Percentiles rank a stretch among this genome's conserved stretches.
phyloP scores from a whole-genome alignment of 169 alveolate genomes.

The Pseudocohnilembus persalinus region DNA sequence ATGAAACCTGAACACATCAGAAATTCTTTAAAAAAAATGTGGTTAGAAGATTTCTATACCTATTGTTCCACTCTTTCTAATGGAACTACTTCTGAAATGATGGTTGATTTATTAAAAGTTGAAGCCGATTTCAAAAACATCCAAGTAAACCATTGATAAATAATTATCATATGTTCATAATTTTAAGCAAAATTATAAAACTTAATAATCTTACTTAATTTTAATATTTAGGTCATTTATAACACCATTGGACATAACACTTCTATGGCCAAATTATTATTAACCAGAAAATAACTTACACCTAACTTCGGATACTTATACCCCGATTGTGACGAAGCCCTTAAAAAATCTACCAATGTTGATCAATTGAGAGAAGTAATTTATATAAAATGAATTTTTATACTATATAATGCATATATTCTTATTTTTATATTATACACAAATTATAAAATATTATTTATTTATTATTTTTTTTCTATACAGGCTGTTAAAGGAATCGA shows the following conservation, averaged over 20 bases:
- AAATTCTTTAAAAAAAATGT: constrained; percentile 83
- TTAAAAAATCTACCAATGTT: constrained; percentile 62
- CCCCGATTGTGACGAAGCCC: constrained; percentile 71
- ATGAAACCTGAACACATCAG: constrained; percentile 84
- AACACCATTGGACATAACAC: constrained; percentile 64
- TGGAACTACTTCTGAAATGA: constrained; percentile 57
- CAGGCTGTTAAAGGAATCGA: constrained; percentile 68
- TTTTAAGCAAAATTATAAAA: too few relatives aligned
- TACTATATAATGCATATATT: too few relatives aligned
- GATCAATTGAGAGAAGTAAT: constrained; percentile 62
- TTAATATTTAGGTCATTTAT: constrained; percentile 54
- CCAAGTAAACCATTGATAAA: constrained; percentile 21
- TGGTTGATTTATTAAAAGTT: constrained; percentile 77
- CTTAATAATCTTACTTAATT: too few relatives aligned
- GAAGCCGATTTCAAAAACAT: constrained; percentile 86
- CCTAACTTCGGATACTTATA: constrained; percentile 75
- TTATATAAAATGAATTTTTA: too few relatives aligned
- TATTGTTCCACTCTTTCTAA: constrained; percentile 55
- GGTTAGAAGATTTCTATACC: constrained; percentile 82
- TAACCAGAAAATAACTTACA: constrained; percentile 46
- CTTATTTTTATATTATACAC: too few relatives aligned
- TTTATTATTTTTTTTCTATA: too few relatives aligned
- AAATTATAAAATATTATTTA: too few relatives aligned
- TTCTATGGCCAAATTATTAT: constrained; percentile 32
- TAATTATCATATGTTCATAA: too few relatives aligned